Evolutionary conservation across 495 filamentous ascomycete species (phyloP).

Genomic region (Neurospora intermedia): DNA sequence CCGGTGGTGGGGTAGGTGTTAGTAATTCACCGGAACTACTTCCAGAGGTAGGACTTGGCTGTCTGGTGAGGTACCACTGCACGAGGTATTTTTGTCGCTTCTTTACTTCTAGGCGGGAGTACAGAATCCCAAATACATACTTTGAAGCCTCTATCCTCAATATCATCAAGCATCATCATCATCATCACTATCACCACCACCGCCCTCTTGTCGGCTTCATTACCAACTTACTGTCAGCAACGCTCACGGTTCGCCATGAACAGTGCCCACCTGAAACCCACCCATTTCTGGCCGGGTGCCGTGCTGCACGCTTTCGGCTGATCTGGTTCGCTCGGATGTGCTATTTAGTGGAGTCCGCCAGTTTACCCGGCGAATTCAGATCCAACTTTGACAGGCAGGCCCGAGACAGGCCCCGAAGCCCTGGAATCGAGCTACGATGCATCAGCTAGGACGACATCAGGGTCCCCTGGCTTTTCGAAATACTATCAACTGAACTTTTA

Average conservation of each 20-base stretch:
- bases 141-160: background rate
- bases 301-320: background rate
- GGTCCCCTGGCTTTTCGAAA: background rate
- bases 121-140: background rate
- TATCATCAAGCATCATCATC: background rate
- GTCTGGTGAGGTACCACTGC: background rate
- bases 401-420: background rate
- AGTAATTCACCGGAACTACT: background rate
- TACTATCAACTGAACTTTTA: background rate
- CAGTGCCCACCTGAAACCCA: background rate
- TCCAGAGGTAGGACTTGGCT: background rate
- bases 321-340: background rate
- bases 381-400: background rate
- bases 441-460: background rate
- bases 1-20: background rate
- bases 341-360: background rate
- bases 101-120: background rate
- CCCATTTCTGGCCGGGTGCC: background rate
- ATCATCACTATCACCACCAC: background rate
- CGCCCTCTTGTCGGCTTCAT: background rate
- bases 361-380: background rate
- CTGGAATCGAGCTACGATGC: background rate
- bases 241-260: background rate
- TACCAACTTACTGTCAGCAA: background rate
- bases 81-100: background rate